phyloP scores from a whole-genome alignment of 164 flowering plant species.

The Berberis vulgaris region DNA sequence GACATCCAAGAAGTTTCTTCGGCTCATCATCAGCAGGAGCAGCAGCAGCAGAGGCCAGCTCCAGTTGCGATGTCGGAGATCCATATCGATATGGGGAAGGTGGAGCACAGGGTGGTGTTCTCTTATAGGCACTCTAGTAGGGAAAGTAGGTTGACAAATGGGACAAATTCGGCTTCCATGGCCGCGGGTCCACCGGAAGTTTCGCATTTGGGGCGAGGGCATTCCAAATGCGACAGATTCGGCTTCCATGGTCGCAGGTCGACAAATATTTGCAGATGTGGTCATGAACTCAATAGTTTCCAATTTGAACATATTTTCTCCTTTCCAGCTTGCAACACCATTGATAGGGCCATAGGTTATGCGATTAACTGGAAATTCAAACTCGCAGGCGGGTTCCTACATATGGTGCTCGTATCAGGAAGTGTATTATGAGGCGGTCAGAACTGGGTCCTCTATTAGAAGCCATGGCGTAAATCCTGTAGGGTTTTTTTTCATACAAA shows the following conservation, averaged over 20 bases:
- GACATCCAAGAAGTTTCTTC: no score
- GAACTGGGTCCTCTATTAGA: constrained; percentile 72
- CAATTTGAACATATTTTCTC: background rate
- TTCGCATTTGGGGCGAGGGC: no score
- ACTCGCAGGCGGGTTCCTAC: constrained; percentile 62
- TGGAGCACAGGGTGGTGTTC: no score
- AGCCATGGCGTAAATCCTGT: constrained; percentile 68
- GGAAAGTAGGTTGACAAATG: no score
- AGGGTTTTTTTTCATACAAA: constrained; percentile 15
- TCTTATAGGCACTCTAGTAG: no score
- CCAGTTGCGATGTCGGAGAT: no score
- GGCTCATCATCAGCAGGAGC: no score
- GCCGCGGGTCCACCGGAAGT: no score
- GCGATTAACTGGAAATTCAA: background rate
- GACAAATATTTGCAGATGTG: background rate
- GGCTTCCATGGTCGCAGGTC: background rate
- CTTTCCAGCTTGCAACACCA: constrained; percentile 23
- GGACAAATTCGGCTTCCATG: no score
- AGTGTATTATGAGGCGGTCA: constrained; percentile 49
- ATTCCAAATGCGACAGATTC: no score
- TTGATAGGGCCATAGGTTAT: background rate
- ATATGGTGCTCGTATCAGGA: constrained; percentile 73
- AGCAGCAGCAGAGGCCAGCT: no score
- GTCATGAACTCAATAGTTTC: background rate
- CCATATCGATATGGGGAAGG: no score